A percentile compares a stretch with the other conserved stretches of the same genome.
Conservation (phyloP, 2,329 filamentous ascomycete genomes). For the Teratosphaeria pseudoeucalypti region DNA sequence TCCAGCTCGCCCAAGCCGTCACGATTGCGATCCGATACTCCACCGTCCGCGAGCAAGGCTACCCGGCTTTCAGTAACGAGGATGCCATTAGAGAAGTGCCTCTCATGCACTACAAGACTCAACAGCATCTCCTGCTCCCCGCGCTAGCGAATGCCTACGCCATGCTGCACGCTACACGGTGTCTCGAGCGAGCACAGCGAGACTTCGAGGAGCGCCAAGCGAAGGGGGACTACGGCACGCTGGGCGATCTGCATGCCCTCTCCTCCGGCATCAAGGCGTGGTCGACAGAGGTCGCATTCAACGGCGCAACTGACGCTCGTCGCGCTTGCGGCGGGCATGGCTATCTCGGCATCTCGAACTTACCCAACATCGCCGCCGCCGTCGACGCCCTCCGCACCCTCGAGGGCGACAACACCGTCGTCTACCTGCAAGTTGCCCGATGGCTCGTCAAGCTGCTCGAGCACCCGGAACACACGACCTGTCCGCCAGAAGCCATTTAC, state of each 20-base stretch:
- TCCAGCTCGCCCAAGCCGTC: conserved; percentile 5
- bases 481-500: not conserved
- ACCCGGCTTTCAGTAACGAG: conserved; percentile 1
- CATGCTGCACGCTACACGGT: conserved; percentile 3
- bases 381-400: conserved; percentile 5
- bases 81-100: conserved; percentile 1
- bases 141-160: conserved; percentile 5
- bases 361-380: conserved; percentile 5
- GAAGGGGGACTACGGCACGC: conserved; percentile 3
- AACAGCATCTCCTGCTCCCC: conserved; percentile 1
- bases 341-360: conserved; percentile 4
- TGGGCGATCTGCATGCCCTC: conserved; percentile 6
- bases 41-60: conserved; percentile 4
- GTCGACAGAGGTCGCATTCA: conserved; percentile 1
- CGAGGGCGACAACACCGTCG: conserved; percentile 7
- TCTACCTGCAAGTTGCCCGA: conserved; percentile 4
- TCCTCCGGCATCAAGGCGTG: conserved; percentile 6
- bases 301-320: conserved; percentile 1
- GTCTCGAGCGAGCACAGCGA: conserved; percentile 4
- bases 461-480: not conserved
- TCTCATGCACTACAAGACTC: conserved; percentile 5
- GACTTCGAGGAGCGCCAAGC: conserved; percentile 1
- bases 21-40: conserved; percentile 4
- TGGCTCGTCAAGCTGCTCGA: conserved; percentile 2
- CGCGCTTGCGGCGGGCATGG: conserved; percentile 6